A percentile compares a stretch with the other conserved stretches of the same genome.
Evolutionary conservation across 345 rosid genomes (phyloP).

Genomic region (Eutrema yunnanense): DNA sequence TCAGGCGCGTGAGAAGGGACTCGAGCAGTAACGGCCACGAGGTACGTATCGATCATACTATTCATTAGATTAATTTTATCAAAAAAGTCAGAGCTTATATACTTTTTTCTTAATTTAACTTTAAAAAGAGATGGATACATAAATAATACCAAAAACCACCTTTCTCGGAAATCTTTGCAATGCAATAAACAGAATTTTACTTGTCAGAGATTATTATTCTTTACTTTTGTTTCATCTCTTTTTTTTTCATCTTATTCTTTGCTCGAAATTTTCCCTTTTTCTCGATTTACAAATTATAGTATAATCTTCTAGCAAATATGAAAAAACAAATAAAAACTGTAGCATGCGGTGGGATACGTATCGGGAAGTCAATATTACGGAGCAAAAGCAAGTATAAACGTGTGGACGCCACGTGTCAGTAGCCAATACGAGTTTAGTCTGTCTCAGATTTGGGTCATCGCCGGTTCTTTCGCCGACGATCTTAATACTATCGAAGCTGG

Average conservation of each 20-base stretch:
- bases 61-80: background rate
- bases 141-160: slow-evolving; percentile 14
- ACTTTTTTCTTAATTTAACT: slow-evolving; percentile 38
- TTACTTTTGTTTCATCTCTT: no score
- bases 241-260: background rate
- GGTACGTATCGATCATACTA: slow-evolving; percentile 35
- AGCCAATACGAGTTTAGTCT: slow-evolving; percentile 89
- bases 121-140: slow-evolving; percentile 36
- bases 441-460: slow-evolving; percentile 96
- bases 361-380: slow-evolving; percentile 84
- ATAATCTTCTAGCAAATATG: background rate
- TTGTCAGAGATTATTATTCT: slow-evolving; percentile 24
- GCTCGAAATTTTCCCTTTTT: background rate
- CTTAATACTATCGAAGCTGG: slow-evolving; percentile 99
- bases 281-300: background rate
- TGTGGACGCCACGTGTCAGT: slow-evolving; percentile 82
- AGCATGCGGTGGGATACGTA: slow-evolving; percentile 99
- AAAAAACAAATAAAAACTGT: background rate
- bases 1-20: slow-evolving; percentile 74
- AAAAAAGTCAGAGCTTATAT: slow-evolving; percentile 16
- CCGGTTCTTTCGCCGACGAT: slow-evolving; percentile 90
- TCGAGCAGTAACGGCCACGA: slow-evolving; percentile 81
- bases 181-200: slow-evolving; percentile 42
- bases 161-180: slow-evolving; percentile 53
- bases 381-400: slow-evolving; percentile 93